Percentiles rank a stretch among this genome's conserved stretches.
These are phyloP conservation scores for Fraxinus floribunda DNA, from an alignment of 305 asterid species.

Conservation along the genomic window DNA sequence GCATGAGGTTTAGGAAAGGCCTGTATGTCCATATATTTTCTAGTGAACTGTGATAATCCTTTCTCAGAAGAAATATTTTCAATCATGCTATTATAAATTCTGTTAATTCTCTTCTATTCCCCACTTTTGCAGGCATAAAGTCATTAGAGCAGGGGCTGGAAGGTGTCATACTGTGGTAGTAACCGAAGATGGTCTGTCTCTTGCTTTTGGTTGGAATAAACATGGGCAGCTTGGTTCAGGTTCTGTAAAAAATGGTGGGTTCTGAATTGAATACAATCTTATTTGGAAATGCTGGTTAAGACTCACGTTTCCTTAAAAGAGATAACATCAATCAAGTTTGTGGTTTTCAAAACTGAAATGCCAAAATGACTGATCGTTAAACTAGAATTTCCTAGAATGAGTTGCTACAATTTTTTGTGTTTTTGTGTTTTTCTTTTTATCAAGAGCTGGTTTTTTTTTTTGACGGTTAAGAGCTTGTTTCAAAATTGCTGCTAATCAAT, in stretches of 20 bases:
- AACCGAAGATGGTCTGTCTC: conserved; percentile 70
- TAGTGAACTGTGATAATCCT: neutral
- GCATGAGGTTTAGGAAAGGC: neutral
- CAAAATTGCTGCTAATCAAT: neutral
- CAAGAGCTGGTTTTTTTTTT: neutral
- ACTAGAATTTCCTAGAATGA: neutral
- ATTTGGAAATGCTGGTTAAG: neutral
- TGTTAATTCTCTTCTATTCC: conserved; percentile 7
- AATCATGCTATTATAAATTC: neutral
- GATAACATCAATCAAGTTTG: neutral
- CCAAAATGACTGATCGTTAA: neutral
- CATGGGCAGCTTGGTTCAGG: conserved; percentile 94
- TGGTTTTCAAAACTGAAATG: neutral
- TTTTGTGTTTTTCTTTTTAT: too few species aligned
- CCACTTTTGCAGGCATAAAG: conserved; percentile 55
- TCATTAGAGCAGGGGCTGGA: conserved; percentile 77
- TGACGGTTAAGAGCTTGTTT: neutral
- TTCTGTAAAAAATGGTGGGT: conserved; percentile 71
- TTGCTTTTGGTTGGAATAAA: conserved; percentile 96
- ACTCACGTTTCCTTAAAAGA: neutral
- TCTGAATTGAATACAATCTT: conserved; percentile 5
- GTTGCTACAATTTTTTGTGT: neutral
- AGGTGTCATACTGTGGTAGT: conserved; percentile 83
- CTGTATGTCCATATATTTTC: neutral
- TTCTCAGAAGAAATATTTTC: neutral